Evolutionary conservation across 129 eudicot genomes (phyloP), one percentile per base, ranked within the genome.

Genomic region (Escallonia herrerae): DNA sequence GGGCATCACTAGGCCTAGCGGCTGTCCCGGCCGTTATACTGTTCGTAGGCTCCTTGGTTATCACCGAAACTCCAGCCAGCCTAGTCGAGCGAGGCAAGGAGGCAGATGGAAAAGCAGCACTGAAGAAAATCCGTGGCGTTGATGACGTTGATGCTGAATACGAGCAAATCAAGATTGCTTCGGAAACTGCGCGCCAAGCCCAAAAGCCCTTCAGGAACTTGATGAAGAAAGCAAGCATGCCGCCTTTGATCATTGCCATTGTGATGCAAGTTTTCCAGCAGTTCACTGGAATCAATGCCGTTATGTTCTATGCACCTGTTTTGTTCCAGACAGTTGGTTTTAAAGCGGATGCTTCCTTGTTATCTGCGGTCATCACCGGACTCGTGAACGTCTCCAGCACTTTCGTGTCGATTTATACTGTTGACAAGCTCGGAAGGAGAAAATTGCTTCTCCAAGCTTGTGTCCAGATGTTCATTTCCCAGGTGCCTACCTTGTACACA

Each of bases 281-380:
- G 43, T 64, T 80, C 39, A 80, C 84, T 0, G 84, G 84, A 14
- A 79, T 79, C n/a, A 79, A 79, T 52, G 83, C 83, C 11, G 65
- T 79, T 6, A 79, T 79, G 83, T 79, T 80, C 40, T 75, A 80
- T 40, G 77, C 80, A 0, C 84, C 84, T 0, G 74, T 80, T 12
- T 39, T 80, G 14, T 79, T 80, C 59, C 79, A 74, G 56, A 80
- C 84, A 0, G 22, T 80, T 12, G 84, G 84, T 45, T 80, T 74
- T 44, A 62, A 66, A 48, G 40, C 40, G 0, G 70, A 74, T 37
- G 84, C 74, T 14, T 70, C 84, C 2, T 64, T 80, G 49, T 52
- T 74, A 48, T 80, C 84, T 5, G 46, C 84, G 6, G 80, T 80
- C 14, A 74, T 80, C 55, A 70, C 76, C 2, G 84, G 84, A 3